phyloP scores from a whole-genome alignment of 2,329 filamentous ascomycete genomes.

The Remersonia thermophila region DNA sequence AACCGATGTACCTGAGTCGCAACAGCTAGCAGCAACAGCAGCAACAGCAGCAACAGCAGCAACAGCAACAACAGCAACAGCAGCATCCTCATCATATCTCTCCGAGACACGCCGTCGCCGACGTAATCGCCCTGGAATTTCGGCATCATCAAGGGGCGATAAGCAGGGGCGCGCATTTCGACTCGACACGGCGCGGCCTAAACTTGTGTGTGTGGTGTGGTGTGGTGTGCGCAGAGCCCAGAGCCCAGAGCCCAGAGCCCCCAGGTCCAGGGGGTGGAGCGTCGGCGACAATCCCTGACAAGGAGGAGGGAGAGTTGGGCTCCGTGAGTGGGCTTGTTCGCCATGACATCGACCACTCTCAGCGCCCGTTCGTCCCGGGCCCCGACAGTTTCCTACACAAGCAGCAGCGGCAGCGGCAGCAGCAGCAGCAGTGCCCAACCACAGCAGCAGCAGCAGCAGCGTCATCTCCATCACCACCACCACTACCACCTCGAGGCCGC shows the following conservation, averaged over 20 bases:
- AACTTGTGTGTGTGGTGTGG: not conserved
- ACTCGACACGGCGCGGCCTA: constrained; percentile 2
- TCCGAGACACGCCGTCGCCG: constrained; percentile 3
- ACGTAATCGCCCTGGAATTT: no score
- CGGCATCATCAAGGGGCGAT: not conserved
- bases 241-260: constrained; percentile 6
- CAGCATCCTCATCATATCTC: constrained; percentile 2
- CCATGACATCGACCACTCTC: constrained; percentile 17
- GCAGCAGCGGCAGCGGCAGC: constrained; percentile 3
- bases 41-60: no score
- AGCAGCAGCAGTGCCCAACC: constrained; percentile 4
- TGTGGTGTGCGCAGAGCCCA: constrained; percentile 8
- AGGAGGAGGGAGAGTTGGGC: no score
- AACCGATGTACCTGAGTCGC: no score
- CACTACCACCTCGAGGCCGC: no score
- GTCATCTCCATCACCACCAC: no score
- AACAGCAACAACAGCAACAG: no score
- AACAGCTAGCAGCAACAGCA: no score
- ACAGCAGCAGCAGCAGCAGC: constrained; percentile 2
- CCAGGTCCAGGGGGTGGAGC: not conserved
- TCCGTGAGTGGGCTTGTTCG: no score
- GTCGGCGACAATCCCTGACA: no score
- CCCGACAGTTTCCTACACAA: constrained; percentile 7
- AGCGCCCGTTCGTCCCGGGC: constrained; percentile 4
- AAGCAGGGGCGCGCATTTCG: constrained; percentile 5